phyloP scores from a whole-genome alignment of 2,329 filamentous ascomycete genomes.

The Ramichloridium luteum region DNA sequence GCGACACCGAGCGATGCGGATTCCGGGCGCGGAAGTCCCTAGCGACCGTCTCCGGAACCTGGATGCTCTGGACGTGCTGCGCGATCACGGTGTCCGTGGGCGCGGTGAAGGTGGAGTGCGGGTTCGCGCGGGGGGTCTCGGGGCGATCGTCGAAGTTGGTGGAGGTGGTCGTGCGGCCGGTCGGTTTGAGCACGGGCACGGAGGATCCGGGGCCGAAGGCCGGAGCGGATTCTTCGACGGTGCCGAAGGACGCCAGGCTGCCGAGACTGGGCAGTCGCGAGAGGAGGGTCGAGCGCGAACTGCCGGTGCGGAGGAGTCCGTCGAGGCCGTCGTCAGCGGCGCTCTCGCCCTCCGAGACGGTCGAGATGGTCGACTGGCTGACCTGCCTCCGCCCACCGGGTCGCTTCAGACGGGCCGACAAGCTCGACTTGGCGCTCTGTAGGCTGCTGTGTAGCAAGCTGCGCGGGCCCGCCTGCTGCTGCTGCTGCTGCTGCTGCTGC shows the following conservation, averaged over 20 bases:
- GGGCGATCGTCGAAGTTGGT: conserved; percentile 53
- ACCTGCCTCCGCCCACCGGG: no score
- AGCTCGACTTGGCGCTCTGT: no score
- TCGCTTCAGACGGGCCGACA: no score
- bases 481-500: no score
- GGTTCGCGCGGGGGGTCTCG: conserved; percentile 56
- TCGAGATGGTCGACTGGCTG: no score
- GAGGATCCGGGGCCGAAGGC: conserved; percentile 25
- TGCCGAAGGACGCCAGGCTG: conserved; percentile 65
- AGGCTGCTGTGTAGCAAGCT: no score
- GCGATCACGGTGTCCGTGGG: conserved; percentile 77
- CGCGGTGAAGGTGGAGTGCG: conserved; percentile 33
- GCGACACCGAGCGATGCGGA: conserved; percentile 43
- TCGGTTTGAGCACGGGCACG: conserved; percentile 15
- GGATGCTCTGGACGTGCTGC: conserved; percentile 77
- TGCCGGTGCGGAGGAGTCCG: conserved; percentile 33
- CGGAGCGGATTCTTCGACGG: conserved; percentile 12
- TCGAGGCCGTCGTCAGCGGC: no score
- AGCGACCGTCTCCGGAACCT: conserved; percentile 78
- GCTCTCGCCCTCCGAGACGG: no score
- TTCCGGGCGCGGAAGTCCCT: conserved; percentile 73
- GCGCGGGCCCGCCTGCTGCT: no score
- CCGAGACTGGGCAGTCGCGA: conserved; percentile 74
- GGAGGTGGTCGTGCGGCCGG: conserved; percentile 32
- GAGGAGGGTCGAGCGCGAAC: conserved; percentile 30